These are phyloP conservation scores for Plasmodium reichenowi DNA, from an alignment of 169 alveolate species.

Conservation along the genomic window DNA sequence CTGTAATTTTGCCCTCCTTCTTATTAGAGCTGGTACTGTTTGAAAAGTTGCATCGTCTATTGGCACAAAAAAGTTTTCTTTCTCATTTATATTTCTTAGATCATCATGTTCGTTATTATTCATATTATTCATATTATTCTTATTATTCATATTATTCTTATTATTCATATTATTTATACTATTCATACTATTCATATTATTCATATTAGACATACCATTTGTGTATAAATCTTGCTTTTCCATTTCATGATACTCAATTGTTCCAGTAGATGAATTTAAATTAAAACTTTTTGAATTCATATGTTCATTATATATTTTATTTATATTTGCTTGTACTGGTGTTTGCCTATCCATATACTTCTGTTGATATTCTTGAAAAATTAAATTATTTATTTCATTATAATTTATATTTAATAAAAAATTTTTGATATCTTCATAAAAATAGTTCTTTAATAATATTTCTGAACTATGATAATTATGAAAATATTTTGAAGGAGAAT, in stretches of 20 bases:
- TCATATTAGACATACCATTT: neutral
- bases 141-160: neutral
- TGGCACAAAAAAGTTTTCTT: slow-evolving; percentile 24
- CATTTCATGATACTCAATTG: neutral
- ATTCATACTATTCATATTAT: slow-evolving; percentile 11
- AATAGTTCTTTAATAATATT: slow-evolving; percentile 32
- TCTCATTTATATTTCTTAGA: slow-evolving; percentile 10
- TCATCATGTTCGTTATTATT: neutral
- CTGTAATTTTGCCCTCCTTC: slow-evolving; percentile 83
- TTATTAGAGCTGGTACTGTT: slow-evolving; percentile 80
- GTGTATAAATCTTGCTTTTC: slow-evolving; percentile 1
- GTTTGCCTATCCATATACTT: slow-evolving; percentile 13
- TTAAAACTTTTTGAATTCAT: neutral
- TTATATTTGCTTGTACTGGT: neutral
- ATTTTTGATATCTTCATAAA: slow-evolving; percentile 52
- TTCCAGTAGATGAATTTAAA: slow-evolving; percentile 8
- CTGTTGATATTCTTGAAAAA: slow-evolving; percentile 20
- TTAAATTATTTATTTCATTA: slow-evolving; percentile 43
- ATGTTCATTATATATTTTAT: slow-evolving; percentile 2
- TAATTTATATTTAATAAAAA: slow-evolving; percentile 62
- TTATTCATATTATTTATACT: slow-evolving; percentile 5
- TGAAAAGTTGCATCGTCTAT: slow-evolving; percentile 80
- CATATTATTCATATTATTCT: neutral
- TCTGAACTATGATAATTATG: slow-evolving; percentile 40
- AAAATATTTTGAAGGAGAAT: slow-evolving; percentile 45